Conservation (phyloP, 495 filamentous ascomycete genomes). For the Talaromyces liani region DNA sequence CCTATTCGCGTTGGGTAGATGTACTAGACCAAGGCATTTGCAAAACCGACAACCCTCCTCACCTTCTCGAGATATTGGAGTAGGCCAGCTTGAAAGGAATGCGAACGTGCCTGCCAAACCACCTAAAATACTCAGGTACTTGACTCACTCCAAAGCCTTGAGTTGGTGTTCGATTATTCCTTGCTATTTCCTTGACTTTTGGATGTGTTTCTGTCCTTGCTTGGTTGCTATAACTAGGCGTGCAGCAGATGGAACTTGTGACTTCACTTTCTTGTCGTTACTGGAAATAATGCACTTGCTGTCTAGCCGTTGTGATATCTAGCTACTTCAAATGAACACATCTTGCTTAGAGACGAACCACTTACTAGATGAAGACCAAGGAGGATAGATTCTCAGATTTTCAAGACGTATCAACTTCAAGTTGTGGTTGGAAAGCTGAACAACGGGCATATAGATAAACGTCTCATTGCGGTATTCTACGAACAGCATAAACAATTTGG, state of each 20-base stretch:
- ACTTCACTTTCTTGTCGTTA: background rate
- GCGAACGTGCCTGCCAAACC: background rate
- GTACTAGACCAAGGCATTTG: background rate
- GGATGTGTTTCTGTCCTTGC: background rate
- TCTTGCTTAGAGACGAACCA: background rate
- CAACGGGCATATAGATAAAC: background rate
- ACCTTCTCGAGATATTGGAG: background rate
- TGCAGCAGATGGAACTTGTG: background rate
- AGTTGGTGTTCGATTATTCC: background rate
- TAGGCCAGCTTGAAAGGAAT: background rate
- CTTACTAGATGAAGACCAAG: background rate
- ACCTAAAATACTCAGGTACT: background rate
- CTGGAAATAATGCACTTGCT: background rate
- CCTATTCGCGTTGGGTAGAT: background rate
- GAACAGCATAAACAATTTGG: conserved; percentile 19
- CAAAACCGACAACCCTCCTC: background rate
- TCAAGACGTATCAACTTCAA: background rate
- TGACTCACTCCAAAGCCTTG: background rate
- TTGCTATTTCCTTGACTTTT: background rate
- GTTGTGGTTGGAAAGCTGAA: background rate
- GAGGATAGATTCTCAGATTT: background rate
- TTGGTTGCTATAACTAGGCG: background rate
- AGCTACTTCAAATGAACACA: background rate
- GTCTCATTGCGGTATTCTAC: conserved; percentile 18
- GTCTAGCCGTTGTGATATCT: background rate